A percentile compares a stretch with the other conserved stretches of the same genome.
Conservation (phyloP, 768 basidiomycete genomes). For the Rhizopogon rudus region DNA sequence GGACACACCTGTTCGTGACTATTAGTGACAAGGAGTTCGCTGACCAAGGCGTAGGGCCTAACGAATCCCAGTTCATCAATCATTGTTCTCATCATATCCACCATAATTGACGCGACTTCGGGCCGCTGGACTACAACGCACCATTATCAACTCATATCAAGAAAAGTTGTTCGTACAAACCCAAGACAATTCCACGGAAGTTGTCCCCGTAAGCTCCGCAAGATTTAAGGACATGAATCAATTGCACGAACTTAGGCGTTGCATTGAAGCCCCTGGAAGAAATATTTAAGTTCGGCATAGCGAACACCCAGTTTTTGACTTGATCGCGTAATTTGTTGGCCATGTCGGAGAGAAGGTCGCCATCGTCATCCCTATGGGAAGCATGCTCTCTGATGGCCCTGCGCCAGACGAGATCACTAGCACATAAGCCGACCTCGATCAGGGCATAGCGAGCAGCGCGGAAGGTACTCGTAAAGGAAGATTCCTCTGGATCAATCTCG, state of each 20-base stretch:
- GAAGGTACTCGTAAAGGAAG: slow-evolving; percentile 38
- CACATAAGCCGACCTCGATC: slow-evolving; percentile 60
- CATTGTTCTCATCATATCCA: slow-evolving; percentile 52
- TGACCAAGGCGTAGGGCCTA: slow-evolving; percentile 46
- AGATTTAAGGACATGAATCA: slow-evolving; percentile 55
- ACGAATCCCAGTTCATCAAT: slow-evolving; percentile 48
- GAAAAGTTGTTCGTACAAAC: slow-evolving; percentile 29
- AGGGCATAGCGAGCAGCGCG: slow-evolving; percentile 41
- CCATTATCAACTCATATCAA: slow-evolving; percentile 1
- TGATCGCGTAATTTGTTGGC: slow-evolving; percentile 28
- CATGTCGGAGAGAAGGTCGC: slow-evolving; percentile 23
- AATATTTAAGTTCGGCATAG: slow-evolving; percentile 56
- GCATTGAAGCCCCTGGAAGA: slow-evolving; percentile 61
- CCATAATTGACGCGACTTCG: slow-evolving; percentile 51
- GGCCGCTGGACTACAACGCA: slow-evolving; percentile 44
- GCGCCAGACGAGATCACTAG: slow-evolving; percentile 68
- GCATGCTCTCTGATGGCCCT: slow-evolving; percentile 37
- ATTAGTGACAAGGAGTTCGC: slow-evolving; percentile 30
- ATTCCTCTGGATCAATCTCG: slow-evolving; percentile 36
- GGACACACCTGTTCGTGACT: slow-evolving; percentile 27
- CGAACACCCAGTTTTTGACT: slow-evolving; percentile 58
- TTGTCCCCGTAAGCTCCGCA: slow-evolving; percentile 47
- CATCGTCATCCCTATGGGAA: slow-evolving; percentile 32
- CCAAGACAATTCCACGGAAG: slow-evolving; percentile 65
- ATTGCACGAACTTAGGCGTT: slow-evolving; percentile 57